Conservation (phyloP, 129 eudicot genomes). For the Solidago caesia region DNA sequence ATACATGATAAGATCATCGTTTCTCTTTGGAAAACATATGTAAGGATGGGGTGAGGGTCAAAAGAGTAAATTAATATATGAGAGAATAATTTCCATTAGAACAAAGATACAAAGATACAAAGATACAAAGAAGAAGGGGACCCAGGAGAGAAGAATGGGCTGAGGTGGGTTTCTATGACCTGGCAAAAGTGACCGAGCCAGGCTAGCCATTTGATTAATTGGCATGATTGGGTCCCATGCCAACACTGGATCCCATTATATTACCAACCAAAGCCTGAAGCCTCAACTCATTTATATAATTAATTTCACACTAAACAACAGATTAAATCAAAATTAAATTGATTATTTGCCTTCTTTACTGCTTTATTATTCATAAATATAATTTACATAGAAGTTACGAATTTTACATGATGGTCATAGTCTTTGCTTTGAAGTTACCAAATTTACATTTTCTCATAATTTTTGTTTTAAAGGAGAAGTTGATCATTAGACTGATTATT, state of each 20-base stretch:
- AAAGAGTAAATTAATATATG: not conserved
- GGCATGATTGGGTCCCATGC: slow-evolving; percentile 41
- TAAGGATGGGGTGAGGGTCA: slow-evolving; percentile 11
- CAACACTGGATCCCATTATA: slow-evolving; percentile 24
- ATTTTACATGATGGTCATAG: too few relatives aligned
- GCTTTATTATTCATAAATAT: too few relatives aligned
- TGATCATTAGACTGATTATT: too few relatives aligned
- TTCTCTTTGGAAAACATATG: too few relatives aligned
- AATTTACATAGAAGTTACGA: too few relatives aligned
- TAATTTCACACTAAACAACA: too few relatives aligned
- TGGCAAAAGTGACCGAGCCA: slow-evolving; percentile 44
- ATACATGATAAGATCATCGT: too few relatives aligned
- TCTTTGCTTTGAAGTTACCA: too few relatives aligned
- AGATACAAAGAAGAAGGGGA: slow-evolving; percentile 28
- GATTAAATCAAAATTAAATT: too few relatives aligned
- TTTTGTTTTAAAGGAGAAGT: too few relatives aligned
- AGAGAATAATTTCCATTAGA: slow-evolving; percentile 25
- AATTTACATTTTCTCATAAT: too few relatives aligned
- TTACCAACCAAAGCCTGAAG: slow-evolving; percentile 6
- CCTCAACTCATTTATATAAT: slow-evolving; percentile 1
- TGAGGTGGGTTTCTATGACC: slow-evolving; percentile 32
- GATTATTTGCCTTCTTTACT: too few relatives aligned
- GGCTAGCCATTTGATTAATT: slow-evolving; percentile 45
- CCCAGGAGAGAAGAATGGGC: slow-evolving; percentile 5
- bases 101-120: slow-evolving; percentile 33